Evolutionary conservation across 345 rosid species (phyloP).

Genomic region (Kernera saxatilis): DNA sequence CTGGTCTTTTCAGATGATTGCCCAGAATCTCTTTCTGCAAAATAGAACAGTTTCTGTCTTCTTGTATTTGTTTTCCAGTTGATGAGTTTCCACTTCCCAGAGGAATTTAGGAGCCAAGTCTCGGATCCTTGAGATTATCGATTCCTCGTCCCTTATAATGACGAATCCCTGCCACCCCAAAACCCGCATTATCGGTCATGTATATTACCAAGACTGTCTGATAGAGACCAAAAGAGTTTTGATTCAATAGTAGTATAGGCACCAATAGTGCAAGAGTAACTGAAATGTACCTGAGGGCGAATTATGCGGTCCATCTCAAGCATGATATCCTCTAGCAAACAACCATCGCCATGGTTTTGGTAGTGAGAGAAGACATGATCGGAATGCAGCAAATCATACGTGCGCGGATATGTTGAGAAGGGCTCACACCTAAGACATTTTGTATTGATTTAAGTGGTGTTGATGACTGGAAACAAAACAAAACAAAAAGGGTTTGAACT

Average conservation of each 20-base stretch:
- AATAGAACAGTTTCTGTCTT: constrained; percentile 56
- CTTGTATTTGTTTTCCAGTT: constrained; percentile 52
- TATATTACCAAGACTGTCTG: not conserved
- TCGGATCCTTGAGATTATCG: constrained; percentile 44
- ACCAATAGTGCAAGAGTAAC: not conserved
- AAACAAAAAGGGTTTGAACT: not conserved
- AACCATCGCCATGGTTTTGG: constrained; percentile 47
- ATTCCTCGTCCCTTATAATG: constrained; percentile 75
- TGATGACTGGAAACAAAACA: not conserved
- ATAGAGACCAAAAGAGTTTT: not conserved
- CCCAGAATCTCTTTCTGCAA: constrained; percentile 88
- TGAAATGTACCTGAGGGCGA: constrained; percentile 66
- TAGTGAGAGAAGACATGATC: constrained; percentile 59
- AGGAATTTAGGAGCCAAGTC: constrained; percentile 65
- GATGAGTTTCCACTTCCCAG: constrained; percentile 74
- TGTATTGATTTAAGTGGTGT: not conserved
- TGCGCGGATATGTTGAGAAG: constrained; percentile 91
- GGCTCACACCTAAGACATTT: constrained; percentile 70
- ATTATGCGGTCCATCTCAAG: constrained; percentile 89
- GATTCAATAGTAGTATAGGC: not conserved
- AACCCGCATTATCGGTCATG: not conserved
- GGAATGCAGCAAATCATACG: constrained; percentile 81
- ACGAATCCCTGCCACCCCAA: constrained; percentile 57
- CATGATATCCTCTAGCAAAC: constrained; percentile 73
- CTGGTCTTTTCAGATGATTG: constrained; percentile 32